Evolutionary conservation across 495 filamentous ascomycete species (phyloP), one percentile per base, ranked within the genome.

Genomic region (Aspergillus funiculosus): DNA sequence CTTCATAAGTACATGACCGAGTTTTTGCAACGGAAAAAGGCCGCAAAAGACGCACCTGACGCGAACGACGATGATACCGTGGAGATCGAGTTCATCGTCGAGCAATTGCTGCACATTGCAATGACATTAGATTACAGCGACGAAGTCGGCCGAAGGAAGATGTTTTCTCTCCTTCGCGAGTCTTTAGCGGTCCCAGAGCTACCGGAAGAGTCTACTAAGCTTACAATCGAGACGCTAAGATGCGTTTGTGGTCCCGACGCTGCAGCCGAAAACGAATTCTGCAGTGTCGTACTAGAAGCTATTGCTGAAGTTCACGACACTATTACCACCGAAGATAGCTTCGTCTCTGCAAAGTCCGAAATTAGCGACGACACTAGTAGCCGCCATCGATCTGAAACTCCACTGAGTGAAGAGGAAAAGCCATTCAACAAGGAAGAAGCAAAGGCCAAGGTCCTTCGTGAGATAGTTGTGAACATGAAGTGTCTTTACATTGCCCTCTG

Each of bases 381-480:
- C 38, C 62, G 66, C 9, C 59, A 61, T 22, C 57, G 64, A 36
- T 68, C 67, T 7, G 67, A 67, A 50, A 71, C 64, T 0, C 53
- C 77, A 51, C 56, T 57, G n/a, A 62, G 71, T 50, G 68, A 69
- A 2, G 62, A 68, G 4, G 74, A 75, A 17, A 56, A 56, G 3
- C 64, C 64, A 5, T 72, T 79, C 39, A 79, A 76, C 36, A 83
- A 83, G 54, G 86, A 88, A 54, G 82, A 85, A 39, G 82, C 82
- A 6, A 84, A 89, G 59, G 77, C 78, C 9, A 95, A 90, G 65
- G 82, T 88, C 2, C 75, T 96, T 45, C 77, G 76, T 43, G 89
- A 95, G 61, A 89, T 97, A 59, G 80, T 94, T 72, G 84, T 97
- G 56, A 96, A 97, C 69, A 87, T 95, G 80, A 96, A 97, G 63